Conservation (phyloP, 2,329 filamentous ascomycete genomes). For the Orbilia blumenaviensis region DNA sequence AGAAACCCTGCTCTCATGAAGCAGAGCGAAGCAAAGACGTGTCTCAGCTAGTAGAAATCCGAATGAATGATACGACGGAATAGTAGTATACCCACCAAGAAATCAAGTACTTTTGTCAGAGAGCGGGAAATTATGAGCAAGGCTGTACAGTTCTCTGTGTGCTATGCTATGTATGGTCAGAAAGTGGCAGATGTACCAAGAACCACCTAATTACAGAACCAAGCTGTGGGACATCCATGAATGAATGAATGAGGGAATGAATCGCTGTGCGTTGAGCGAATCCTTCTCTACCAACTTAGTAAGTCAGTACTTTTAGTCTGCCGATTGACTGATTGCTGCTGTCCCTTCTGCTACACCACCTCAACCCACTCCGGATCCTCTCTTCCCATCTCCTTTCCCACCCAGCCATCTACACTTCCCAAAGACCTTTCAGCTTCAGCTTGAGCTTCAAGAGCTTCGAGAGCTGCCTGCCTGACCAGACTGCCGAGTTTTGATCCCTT, state of each 20-base stretch:
- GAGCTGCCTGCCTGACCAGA: neutral
- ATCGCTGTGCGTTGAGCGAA: conserved; percentile 37
- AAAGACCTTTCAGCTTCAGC: too few species aligned
- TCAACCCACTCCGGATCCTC: conserved; percentile 1
- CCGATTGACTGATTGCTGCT: neutral
- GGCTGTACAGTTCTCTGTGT: too few species aligned
- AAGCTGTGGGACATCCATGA: too few species aligned
- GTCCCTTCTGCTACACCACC: neutral
- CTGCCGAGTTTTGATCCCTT: neutral
- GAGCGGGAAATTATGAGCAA: too few species aligned
- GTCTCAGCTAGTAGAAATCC: conserved; percentile 25
- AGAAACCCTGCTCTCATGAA: conserved; percentile 7
- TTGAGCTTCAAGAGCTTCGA: neutral
- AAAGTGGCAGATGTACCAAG: too few species aligned
- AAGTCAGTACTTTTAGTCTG: neutral
- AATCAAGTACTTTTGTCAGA: too few species aligned
- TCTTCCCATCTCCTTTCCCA: neutral
- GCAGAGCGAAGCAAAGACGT: conserved; percentile 47
- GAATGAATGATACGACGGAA: too few species aligned
- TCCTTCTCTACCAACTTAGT: conserved; percentile 18
- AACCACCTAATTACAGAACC: too few species aligned
- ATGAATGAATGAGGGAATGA: too few species aligned
- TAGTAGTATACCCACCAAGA: too few species aligned
- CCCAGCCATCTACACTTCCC: neutral
- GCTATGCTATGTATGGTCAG: too few species aligned